A percentile compares a stretch with the other conserved stretches of the same genome.
Evolutionary conservation across 805 yeast genomes (phyloP).

Genomic region (Saitoella complicata): DNA sequence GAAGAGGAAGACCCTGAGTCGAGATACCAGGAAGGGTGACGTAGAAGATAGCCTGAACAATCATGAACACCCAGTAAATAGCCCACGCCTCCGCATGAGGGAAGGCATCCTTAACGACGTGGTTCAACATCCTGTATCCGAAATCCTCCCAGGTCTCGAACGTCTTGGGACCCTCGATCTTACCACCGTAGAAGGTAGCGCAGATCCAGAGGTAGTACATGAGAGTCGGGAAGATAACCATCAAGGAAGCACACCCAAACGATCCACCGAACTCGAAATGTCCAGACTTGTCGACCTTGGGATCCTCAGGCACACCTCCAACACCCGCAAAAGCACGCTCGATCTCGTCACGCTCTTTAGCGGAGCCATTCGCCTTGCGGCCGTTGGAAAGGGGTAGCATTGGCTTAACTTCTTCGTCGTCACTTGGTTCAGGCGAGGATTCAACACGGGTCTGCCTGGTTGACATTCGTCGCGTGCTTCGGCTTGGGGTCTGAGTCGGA

Average conservation of each 20-base stretch:
- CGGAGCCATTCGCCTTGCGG: too few relatives aligned
- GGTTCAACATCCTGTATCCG: conserved; percentile 17
- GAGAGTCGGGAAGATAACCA: conserved; percentile 76
- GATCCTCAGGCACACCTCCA: neutral
- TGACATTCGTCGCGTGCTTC: too few relatives aligned
- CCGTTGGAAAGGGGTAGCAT: too few relatives aligned
- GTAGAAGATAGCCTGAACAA: conserved; percentile 57
- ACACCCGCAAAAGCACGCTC: too few relatives aligned
- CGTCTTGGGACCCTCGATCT: conserved; percentile 48
- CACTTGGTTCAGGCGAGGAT: too few relatives aligned
- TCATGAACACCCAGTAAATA: conserved; percentile 53
- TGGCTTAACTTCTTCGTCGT: too few relatives aligned
- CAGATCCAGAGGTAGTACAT: conserved; percentile 97
- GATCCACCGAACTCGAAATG: conserved; percentile 89
- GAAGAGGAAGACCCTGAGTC: conserved; percentile 88
- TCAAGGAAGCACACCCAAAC: conserved; percentile 76
- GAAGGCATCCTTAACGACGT: conserved; percentile 21
- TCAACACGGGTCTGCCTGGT: too few relatives aligned
- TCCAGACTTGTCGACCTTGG: conserved; percentile 1
- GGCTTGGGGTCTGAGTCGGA: too few relatives aligned
- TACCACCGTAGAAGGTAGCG: conserved; percentile 63
- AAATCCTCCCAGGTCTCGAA: conserved; percentile 28
- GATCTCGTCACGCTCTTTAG: too few relatives aligned
- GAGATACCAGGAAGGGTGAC: conserved; percentile 80
- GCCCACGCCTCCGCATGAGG: conserved; percentile 40